A percentile compares a stretch with the other conserved stretches of the same genome.
Conservation (phyloP, 768 basidiomycete species). For the Suillus americanus region DNA sequence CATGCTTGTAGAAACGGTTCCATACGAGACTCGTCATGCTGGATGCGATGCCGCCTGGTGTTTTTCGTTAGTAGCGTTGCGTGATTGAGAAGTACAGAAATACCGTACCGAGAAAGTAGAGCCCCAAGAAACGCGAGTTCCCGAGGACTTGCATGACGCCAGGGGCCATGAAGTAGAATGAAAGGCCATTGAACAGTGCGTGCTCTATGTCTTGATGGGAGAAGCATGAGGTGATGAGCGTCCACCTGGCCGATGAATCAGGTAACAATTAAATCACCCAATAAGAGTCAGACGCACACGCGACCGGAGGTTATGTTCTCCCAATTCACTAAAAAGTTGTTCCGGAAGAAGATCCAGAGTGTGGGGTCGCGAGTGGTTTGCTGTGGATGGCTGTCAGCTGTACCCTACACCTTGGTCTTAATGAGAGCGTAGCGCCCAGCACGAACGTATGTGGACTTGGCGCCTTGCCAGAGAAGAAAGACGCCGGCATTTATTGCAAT, state of each 20-base stretch:
- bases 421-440: constrained; percentile 18
- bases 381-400: constrained; percentile 19
- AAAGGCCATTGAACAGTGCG: constrained; percentile 74
- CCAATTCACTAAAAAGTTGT: constrained; percentile 66
- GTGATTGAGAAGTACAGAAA: constrained; percentile 19
- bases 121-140: constrained; percentile 59
- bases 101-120: constrained; percentile 78
- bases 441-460: constrained; percentile 32
- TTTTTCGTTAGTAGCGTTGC: not conserved
- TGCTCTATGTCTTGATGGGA: constrained; percentile 64
- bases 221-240: constrained; percentile 67
- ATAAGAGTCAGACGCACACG: constrained; percentile 44
- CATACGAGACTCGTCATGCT: constrained; percentile 50
- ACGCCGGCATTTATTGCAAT: constrained; percentile 63
- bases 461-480: constrained; percentile 57
- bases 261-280: constrained; percentile 7
- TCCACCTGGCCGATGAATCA: constrained; percentile 55
- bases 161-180: constrained; percentile 75
- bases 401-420: not conserved
- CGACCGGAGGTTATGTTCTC: constrained; percentile 63
- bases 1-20: constrained; percentile 35
- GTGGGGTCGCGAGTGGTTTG: constrained; percentile 39
- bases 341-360: constrained; percentile 47
- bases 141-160: constrained; percentile 64
- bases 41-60: constrained; percentile 58